phyloP scores from a whole-genome alignment of 805 yeast species.

The Clavispora santaluciae region DNA sequence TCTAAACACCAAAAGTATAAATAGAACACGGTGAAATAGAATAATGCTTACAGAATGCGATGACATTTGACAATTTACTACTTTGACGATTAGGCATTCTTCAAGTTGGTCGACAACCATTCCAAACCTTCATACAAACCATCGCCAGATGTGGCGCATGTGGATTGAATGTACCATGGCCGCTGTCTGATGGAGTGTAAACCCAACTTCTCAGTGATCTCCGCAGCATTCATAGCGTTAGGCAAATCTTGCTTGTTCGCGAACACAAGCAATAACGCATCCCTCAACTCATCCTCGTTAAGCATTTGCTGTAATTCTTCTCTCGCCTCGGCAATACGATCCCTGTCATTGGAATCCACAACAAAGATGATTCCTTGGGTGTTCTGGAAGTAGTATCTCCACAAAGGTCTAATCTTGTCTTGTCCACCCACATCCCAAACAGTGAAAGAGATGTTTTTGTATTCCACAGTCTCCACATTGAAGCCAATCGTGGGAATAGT shows the following conservation, averaged over 20 bases:
- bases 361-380: conserved; percentile 6
- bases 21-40: too few relatives aligned
- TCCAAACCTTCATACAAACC: conserved; percentile 80
- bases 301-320: conserved; percentile 7
- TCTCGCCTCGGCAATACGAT: conserved; percentile 6
- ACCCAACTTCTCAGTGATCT: conserved; percentile 7
- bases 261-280: conserved; percentile 6
- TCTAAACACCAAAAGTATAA: too few relatives aligned
- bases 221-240: conserved; percentile 7
- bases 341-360: conserved; percentile 5
- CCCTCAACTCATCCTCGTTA: conserved; percentile 7
- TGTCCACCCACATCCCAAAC: conserved; percentile 9
- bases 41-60: neutral
- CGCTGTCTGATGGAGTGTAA: conserved; percentile 6
- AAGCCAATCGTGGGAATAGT: conserved; percentile 6
- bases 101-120: conserved; percentile 90
- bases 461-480: conserved; percentile 6
- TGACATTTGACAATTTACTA: neutral
- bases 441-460: conserved; percentile 6
- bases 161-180: conserved; percentile 8
- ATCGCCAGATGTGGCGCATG: conserved; percentile 6
- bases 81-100: conserved; percentile 22
- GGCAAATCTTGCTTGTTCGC: conserved; percentile 8
- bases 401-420: conserved; percentile 5
- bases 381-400: conserved; percentile 8